Base-by-base conservation (phyloP, 768 basidiomycete species). In the Tricholoma sp. region DNA sequence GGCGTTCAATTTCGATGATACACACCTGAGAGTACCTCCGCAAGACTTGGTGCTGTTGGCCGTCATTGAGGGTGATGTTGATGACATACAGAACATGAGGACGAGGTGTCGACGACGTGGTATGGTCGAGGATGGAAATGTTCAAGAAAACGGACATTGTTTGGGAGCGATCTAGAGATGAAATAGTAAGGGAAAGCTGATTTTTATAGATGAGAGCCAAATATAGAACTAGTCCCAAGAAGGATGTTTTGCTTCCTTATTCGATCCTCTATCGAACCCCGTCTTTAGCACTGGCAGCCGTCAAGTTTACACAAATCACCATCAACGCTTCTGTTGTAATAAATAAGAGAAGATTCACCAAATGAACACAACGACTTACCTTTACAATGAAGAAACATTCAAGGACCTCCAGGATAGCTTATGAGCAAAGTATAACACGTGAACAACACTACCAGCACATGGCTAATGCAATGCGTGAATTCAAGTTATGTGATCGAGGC, bases 51-150 rank as follows among this genome's bases (percentile, higher is more conserved):
- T 37, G 12, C 22, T 67, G 69, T 24, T 65, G 72, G 16, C 75
- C 78, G 47, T 69, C 67, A n/a, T 41, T 12, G 3, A 67, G 16
- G 12, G 35, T 37, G 59, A 74, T 74, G 51, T 76, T 66, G 34
- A 81, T 53, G 50, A 66, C 64, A 61, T 81, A 82, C 32, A 79
- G 66, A 60, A 82, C 72, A 58, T 81, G 80, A 9, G 79, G 77
- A 24, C 70, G 67, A 32, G 80, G 78, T 9, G 41, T 66, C 66
- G 35, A 37, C 12, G 35, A 37, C 16, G 35, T 37, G 35, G 35
- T 37, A 37, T 37, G 35, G 14, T 37, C 16, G 29, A 64, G 60
- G 57, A 80, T 76, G 11, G 72, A 63, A 37, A 72, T 67, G 18
- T 27, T 51, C 27, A 57, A 39, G 46, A 54, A 45, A 41, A 52